Conservation (phyloP, 768 basidiomycete species). For the Lactifluus pinguis region DNA sequence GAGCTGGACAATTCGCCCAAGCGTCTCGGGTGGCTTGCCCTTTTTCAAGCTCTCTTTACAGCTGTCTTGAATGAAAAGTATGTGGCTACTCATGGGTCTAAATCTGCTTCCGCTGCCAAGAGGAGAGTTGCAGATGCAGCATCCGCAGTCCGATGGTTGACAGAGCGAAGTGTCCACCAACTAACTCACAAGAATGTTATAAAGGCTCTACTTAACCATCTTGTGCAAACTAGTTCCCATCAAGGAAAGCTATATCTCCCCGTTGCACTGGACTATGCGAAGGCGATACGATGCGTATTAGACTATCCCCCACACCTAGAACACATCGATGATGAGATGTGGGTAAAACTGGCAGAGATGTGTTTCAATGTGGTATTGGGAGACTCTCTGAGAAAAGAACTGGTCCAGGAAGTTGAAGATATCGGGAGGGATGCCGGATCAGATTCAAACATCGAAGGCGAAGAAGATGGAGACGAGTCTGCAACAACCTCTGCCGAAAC, state of each 20-base stretch:
- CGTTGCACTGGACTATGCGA: constrained; percentile 73
- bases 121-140: constrained; percentile 61
- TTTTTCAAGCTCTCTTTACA: constrained; percentile 68
- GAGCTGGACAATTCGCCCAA: constrained; percentile 33
- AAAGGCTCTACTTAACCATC: constrained; percentile 52
- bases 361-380: constrained; percentile 73
- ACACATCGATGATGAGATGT: constrained; percentile 51
- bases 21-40: constrained; percentile 44
- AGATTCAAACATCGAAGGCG: constrained; percentile 25
- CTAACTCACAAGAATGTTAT: constrained; percentile 45
- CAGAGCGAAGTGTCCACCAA: constrained; percentile 48
- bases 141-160: constrained; percentile 61
- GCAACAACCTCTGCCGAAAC: constrained; percentile 18
- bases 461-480: constrained; percentile 26
- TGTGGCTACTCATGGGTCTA: constrained; percentile 30
- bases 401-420: constrained; percentile 28
- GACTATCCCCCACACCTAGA: constrained; percentile 70
- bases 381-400: constrained; percentile 36
- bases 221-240: constrained; percentile 50
- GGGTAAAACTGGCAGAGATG: constrained; percentile 61
- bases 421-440: constrained; percentile 25
- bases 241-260: constrained; percentile 46
- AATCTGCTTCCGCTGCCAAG: constrained; percentile 37
- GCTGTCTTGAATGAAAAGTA: constrained; percentile 55
- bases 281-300: constrained; percentile 59